Conservation (phyloP, 2,329 filamentous ascomycete species). For the Triangularia verruculosa region DNA sequence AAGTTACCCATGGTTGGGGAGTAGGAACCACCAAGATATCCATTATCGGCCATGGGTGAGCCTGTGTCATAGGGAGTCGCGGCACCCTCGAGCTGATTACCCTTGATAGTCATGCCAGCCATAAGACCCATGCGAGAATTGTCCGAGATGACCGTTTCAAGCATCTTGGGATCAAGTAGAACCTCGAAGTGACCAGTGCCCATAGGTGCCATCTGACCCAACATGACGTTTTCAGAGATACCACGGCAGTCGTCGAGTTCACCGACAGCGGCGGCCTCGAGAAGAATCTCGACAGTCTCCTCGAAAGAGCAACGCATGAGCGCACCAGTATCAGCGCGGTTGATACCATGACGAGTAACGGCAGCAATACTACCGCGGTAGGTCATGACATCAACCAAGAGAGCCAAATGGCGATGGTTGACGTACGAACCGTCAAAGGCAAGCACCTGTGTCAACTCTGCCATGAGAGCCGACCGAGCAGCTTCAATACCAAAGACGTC, state of each 20-base stretch:
- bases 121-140: slow-evolving; percentile 83
- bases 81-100: slow-evolving; percentile 72
- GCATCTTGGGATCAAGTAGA: slow-evolving; percentile 89
- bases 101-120: slow-evolving; percentile 74
- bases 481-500: slow-evolving; percentile 96
- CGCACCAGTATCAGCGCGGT: slow-evolving; percentile 94
- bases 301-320: slow-evolving; percentile 99
- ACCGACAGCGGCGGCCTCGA: slow-evolving; percentile 90
- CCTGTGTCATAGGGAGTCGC: slow-evolving; percentile 92
- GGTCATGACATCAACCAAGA: slow-evolving; percentile 97
- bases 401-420: slow-evolving; percentile 94
- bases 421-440: slow-evolving; percentile 99
- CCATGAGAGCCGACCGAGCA: slow-evolving; percentile 78
- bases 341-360: slow-evolving; percentile 97
- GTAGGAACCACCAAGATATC: slow-evolving; percentile 52
- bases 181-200: slow-evolving; percentile 96
- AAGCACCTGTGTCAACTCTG: slow-evolving; percentile 87
- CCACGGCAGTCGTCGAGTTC: slow-evolving; percentile 97
- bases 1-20: slow-evolving; percentile 64
- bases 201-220: slow-evolving; percentile 94
- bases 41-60: slow-evolving; percentile 72
- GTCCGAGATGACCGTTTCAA: slow-evolving; percentile 90
- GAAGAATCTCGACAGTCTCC: slow-evolving; percentile 96
- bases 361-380: slow-evolving; percentile 91
- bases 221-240: slow-evolving; percentile 98